Percentiles rank a stretch among this genome's conserved stretches.
Conservation (phyloP, 345 rosid genomes). For the Citrus inodora region DNA sequence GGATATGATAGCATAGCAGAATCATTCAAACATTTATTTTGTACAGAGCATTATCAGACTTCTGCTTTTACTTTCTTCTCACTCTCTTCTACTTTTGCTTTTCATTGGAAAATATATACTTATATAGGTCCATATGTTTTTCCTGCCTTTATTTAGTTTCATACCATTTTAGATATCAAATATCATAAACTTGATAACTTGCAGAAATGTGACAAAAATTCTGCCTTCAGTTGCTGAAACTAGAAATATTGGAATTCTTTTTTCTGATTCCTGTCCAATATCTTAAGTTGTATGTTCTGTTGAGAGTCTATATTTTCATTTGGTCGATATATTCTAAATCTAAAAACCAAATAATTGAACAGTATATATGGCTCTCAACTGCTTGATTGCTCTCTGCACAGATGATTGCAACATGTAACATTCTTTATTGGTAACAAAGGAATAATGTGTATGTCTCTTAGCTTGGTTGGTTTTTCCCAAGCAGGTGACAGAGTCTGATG, state of each 20-base stretch:
- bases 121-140: background rate
- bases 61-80: background rate
- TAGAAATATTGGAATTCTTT: background rate
- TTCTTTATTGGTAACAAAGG: background rate
- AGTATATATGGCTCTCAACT: background rate
- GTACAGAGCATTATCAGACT: background rate
- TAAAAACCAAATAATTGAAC: background rate
- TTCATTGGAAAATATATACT: background rate
- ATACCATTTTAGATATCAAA: background rate
- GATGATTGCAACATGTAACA: background rate
- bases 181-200: background rate
- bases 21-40: background rate
- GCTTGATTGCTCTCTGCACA: background rate
- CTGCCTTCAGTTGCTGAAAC: background rate
- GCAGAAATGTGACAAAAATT: background rate
- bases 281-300: background rate
- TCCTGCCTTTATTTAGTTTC: background rate
- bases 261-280: background rate
- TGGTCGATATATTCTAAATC: background rate
- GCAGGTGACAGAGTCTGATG: conserved; percentile 93
- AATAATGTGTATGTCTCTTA: conserved; percentile 8
- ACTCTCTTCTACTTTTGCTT: background rate
- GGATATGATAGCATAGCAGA: background rate
- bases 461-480: conserved; percentile 19
- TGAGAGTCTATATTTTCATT: background rate